A percentile compares a stretch with the other conserved stretches of the same genome.
Evolutionary conservation across 805 yeast genomes (phyloP).

Genomic region (Candida germanica): DNA sequence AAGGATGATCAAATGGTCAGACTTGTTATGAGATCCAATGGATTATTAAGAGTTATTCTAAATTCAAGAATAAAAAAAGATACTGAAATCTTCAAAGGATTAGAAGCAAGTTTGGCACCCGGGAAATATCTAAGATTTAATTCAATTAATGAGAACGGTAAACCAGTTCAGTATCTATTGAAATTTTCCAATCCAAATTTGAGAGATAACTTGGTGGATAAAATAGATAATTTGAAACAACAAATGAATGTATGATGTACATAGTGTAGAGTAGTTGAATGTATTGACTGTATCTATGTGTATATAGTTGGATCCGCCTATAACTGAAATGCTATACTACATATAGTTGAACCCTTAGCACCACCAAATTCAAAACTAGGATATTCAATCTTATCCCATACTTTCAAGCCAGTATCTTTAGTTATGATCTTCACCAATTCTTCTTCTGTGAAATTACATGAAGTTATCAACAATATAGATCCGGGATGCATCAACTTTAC

Average conservation of each 20-base stretch:
- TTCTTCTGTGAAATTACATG: conserved; percentile 87
- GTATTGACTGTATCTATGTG: no score
- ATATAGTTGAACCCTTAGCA: conserved; percentile 78
- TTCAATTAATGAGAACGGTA: conserved; percentile 51
- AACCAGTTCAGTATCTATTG: conserved; percentile 81
- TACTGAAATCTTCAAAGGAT: conserved; percentile 69
- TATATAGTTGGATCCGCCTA: no score
- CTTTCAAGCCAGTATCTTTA: conserved; percentile 42
- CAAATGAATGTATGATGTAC: conserved; percentile 10
- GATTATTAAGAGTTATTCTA: conserved; percentile 75
- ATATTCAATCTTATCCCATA: conserved; percentile 68
- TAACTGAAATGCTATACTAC: conserved; percentile 86
- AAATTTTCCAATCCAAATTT: conserved; percentile 63
- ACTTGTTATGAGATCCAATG: conserved; percentile 87
- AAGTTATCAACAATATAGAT: conserved; percentile 73
- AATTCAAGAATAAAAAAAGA: conserved; percentile 66
- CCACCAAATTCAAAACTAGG: conserved; percentile 92
- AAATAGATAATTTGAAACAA: conserved; percentile 37
- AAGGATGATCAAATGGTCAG: conserved; percentile 48
- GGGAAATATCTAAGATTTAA: conserved; percentile 81
- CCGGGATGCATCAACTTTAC: conserved; percentile 50
- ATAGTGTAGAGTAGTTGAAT: no score
- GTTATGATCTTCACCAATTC: conserved; percentile 64
- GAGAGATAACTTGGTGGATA: conserved; percentile 56
- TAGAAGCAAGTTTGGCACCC: conserved; percentile 79